These are phyloP conservation scores for Beta macrorhiza DNA, from an alignment of 179 eudicot genomes.

Conservation along the genomic window DNA sequence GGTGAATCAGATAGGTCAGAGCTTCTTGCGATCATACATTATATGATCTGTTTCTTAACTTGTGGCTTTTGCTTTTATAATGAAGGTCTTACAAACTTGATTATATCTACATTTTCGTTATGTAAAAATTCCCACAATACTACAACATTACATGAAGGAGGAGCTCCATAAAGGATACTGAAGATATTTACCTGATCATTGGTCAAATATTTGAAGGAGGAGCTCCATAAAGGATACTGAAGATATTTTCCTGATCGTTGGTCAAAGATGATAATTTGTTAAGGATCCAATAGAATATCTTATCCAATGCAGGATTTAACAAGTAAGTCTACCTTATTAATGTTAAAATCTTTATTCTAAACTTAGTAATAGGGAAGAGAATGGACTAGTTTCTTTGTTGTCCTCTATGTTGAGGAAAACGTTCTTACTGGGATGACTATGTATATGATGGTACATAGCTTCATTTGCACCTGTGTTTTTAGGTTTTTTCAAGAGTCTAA, in stretches of 20 bases:
- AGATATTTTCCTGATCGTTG: background rate
- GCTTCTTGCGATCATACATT: background rate
- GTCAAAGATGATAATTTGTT: constrained; percentile 18
- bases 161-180: constrained; percentile 4
- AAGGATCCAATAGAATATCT: constrained; percentile 16
- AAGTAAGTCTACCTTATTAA: constrained; percentile 20
- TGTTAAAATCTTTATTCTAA: background rate
- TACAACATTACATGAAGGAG: background rate
- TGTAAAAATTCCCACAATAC: background rate
- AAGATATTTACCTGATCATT: too few species aligned
- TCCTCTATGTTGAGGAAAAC: background rate
- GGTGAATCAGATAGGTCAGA: background rate
- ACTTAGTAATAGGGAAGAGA: background rate
- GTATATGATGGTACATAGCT: background rate
- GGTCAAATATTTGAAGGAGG: background rate
- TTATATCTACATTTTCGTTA: background rate
- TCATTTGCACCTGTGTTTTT: background rate
- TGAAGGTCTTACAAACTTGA: constrained; percentile 3
- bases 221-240: constrained; percentile 9
- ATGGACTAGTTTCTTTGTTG: background rate
- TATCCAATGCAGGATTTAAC: constrained; percentile 22
- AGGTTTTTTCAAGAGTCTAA: background rate
- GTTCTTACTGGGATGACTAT: background rate
- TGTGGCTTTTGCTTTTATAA: background rate
- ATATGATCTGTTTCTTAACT: background rate